Base-by-base conservation (phyloP, 2,329 filamentous ascomycete genomes). In the Aspergillus persii region DNA sequence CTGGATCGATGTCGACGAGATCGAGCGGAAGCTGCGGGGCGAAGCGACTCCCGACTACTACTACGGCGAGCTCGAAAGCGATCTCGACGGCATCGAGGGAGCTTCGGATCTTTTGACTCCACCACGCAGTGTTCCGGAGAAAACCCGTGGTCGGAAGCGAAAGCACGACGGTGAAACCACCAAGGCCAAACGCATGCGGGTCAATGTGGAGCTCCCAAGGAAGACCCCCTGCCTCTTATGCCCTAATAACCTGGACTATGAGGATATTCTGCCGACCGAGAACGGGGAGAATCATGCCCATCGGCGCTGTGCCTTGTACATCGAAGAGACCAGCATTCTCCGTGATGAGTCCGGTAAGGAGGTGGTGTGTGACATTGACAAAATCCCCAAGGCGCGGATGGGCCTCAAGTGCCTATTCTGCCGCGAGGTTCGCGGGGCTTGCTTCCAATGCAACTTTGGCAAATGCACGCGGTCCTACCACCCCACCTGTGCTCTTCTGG, bases 351-450 rank as follows among this genome's bases (percentile, higher is more conserved):
- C 81, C 61, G 90, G 84, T 31, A 80, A 84, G 52, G 92, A 96
- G 61, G 84, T 86, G 8, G 84, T 97, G 27, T 89, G 85, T 65
- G 94, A 96, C 66, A 85, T 92, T 53, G 84, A 85, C n/a, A 86
- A 86, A 61, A 92, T 98, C 65, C 88, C 90, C 71, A 94, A 95
- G 74, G 91, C 90, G 57, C 90, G 94, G 23, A 80, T 96, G 66
- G 92, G 96, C 29, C 87, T 98, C 66, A 96, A 96, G 76, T 99
- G 95, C 75, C 87, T 96, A 62, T 96, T 91, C 77, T 99, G 95
- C 72, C 91, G 93, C 36, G 96, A 92, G 33, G 96, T 95, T 75
- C 90, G 90, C 58, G 95, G 95, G n/a, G 92, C 92, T 15, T 97
- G 94, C 77, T 96, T 99, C 78, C 94, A 98, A 75, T 99, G 95